Base-by-base conservation (phyloP, 495 filamentous ascomycete genomes). In the Geopyxis carbonaria region DNA sequence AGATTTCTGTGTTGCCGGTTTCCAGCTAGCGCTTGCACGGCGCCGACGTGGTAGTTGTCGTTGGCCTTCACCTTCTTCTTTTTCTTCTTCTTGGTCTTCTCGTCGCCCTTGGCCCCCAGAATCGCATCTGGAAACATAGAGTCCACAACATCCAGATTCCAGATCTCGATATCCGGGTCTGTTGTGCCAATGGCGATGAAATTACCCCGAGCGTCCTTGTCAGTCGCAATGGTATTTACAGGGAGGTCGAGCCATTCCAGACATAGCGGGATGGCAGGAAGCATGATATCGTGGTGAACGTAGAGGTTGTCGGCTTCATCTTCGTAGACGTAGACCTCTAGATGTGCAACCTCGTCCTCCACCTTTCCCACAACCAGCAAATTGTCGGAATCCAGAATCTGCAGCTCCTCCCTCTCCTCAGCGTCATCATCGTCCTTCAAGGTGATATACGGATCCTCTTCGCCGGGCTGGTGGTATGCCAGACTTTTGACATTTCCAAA, bases 261-360 rank as follows among this genome's bases (percentile, higher is more conserved):
- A 55, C 81, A 87, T 10, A 99, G 72, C 2, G 89, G 89, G 59
- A 95, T 92, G 22, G 86, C 86, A 13, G 89, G 89, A 28, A 99
- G 73, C 89, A 99, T 94, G 50, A 99, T 92, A 55, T 99, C 89
- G 65, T 99, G 91, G 63, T 99, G 89, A 7, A 95, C 86, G 58
- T 95, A 99, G 25, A 99, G 75, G 59, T 99, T 95, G 7, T 75
- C 84, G 40, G 57, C 63, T 25, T 60, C 60, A 52, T 95, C 91
- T 60, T 97, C 91, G 59, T 97, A 97, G 21, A 97, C 83, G 57
- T 95, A 95, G 31, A 94, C 75, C 56, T 95, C 91, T 14, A 99
- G 69, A 61, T 94, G 86, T 19, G 89, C 84, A 19, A 99, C 78
- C 48, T 95, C 89, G 47, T 99, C 89, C 59, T 99, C 89, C 14